Conservation (phyloP, 2,329 filamentous ascomycete genomes). For the Keithomyces neogunnii region DNA sequence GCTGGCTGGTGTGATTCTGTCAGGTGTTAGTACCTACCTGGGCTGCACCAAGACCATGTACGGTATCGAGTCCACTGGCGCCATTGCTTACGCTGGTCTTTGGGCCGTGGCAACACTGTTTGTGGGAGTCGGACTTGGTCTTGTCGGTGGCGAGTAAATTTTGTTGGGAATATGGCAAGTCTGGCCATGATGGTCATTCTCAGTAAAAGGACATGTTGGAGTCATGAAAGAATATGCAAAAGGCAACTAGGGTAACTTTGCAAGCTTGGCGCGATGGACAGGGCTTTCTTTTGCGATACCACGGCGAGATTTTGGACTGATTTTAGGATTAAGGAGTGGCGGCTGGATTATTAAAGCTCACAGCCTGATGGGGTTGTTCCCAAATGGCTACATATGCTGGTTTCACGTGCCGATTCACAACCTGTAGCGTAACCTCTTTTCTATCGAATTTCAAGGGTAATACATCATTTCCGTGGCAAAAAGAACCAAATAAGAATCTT, state of each 20-base stretch:
- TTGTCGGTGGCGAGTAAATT: constrained; percentile 36
- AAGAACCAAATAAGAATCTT: not conserved
- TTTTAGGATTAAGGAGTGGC: not conserved
- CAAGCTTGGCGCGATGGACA: not conserved
- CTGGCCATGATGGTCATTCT: not conserved
- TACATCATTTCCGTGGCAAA: not conserved
- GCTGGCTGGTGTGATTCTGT: constrained; percentile 46
- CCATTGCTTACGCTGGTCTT: constrained; percentile 61
- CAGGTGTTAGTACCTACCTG: constrained; percentile 51
- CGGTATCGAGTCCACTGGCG: constrained; percentile 62
- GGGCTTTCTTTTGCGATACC: not conserved
- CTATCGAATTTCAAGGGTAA: too few relatives aligned
- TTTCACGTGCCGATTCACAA: too few relatives aligned
- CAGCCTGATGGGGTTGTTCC: not conserved
- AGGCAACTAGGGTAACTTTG: not conserved
- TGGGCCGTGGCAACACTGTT: constrained; percentile 62
- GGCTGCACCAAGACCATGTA: constrained; percentile 58
- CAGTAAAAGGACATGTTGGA: not conserved
- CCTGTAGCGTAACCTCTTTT: too few relatives aligned
- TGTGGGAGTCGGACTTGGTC: constrained; percentile 46
- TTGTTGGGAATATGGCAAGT: not conserved
- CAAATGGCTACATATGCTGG: not conserved
- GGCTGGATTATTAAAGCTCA: not conserved
- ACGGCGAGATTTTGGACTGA: not conserved
- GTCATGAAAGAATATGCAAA: not conserved